phyloP scores from a whole-genome alignment of 345 rosid genomes.

The Melaleuca alternifolia region DNA sequence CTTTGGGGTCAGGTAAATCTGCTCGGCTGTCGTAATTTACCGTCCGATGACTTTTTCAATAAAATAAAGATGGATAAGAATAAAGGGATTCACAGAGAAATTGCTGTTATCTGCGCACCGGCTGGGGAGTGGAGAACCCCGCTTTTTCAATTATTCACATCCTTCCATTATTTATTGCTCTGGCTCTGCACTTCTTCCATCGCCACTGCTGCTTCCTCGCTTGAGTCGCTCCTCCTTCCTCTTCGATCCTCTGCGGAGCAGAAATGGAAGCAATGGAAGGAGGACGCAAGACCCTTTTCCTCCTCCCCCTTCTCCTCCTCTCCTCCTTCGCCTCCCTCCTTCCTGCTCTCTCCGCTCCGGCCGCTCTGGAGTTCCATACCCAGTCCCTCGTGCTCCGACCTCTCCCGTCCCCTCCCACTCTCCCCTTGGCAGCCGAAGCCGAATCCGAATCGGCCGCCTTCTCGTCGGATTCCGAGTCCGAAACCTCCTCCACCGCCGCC shows the following conservation, averaged over 20 bases:
- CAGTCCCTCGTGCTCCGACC: conserved; percentile 7
- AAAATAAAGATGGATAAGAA: background rate
- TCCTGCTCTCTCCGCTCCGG: conserved; percentile 16
- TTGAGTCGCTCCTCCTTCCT: conserved; percentile 4
- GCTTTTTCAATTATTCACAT: background rate
- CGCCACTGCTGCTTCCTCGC: background rate
- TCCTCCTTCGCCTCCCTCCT: background rate
- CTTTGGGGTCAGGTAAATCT: background rate
- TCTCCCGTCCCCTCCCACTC: conserved; percentile 13
- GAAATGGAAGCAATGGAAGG: background rate
- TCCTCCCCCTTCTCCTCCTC: background rate
- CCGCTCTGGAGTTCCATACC: conserved; percentile 13
- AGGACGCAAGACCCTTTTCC: too few species aligned
- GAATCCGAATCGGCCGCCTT: conserved; percentile 21
- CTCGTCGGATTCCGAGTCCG: background rate
- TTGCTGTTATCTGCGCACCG: background rate
- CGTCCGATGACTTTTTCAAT: background rate
- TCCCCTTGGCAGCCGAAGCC: conserved; percentile 14
- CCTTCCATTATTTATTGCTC: background rate
- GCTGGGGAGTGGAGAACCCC: background rate
- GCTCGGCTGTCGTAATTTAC: background rate
- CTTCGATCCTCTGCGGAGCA: background rate
- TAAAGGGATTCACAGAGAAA: background rate
- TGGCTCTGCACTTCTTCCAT: background rate
- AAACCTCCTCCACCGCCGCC: conserved; percentile 29